Base-by-base conservation (phyloP, 176 grass and related monocot genomes). In the Aegilops bicornis region DNA sequence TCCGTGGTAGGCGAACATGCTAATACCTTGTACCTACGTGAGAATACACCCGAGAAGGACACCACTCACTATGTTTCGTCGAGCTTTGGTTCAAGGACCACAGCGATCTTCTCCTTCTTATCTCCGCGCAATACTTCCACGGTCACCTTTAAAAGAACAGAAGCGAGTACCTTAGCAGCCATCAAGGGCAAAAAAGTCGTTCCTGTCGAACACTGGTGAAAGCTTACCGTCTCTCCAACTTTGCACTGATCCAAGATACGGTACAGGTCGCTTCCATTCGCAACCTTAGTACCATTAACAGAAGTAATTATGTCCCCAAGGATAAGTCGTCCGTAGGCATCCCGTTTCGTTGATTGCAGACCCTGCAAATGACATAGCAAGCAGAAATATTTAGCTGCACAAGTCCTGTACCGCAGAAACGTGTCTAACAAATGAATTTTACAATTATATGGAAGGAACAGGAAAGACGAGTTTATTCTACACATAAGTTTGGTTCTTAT, bases 161-260 rank as follows among this genome's bases (percentile, higher is more conserved):
- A 69, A 48, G 24, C 64, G 22, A 64, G 79, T 13, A 74, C 8
- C 47, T n/a, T 23, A 27, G 59, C 48, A 40, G 37, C 20, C 81
- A 71, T 17, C n/a, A 60, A 73, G 24, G 47, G 19, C 40, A 30
- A 23, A 69, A 11, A 69, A 48, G 0, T 10, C 0, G 12, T 32
- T 58, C 2, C 56, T 84, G 35, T 31, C 6, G 72, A 23, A 36
- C 10, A 76, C 0, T 13, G 7, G 27, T 29, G 7, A 37, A 76
- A 80, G 12, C 66, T 90, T 91, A 99, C 97, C 89, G 80, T 96
- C 1, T 99, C 97, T n/a, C 97, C 97, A 75, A 99, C 92, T 96
- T 99, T 94, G 81, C 97, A 98, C 60, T 98, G 97, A 73, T 98
- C 97, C 86, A 98, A 78, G 86, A 99, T 93, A 36, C 97, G 83